These are phyloP conservation scores for Verticillium alfalfae DNA, from an alignment of 2,329 filamentous ascomycete genomes.

Conservation along the genomic window DNA sequence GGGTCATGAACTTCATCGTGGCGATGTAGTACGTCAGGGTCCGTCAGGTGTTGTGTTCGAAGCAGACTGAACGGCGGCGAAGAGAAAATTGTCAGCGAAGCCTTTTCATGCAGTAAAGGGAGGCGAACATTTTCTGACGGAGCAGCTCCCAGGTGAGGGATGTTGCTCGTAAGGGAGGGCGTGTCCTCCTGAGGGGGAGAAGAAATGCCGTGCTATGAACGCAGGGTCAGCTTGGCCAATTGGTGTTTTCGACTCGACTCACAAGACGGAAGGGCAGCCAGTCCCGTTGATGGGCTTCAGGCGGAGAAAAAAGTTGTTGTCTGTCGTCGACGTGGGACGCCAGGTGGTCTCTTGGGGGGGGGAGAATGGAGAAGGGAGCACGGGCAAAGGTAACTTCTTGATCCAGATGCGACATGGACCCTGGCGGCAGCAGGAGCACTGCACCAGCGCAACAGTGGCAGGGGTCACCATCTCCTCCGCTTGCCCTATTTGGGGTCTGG, in stretches of 20 bases:
- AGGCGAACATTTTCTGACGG: not conserved
- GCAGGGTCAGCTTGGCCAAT: not conserved
- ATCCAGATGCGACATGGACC: not conserved
- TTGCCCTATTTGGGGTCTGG: too few relatives aligned
- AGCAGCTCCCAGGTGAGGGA: not conserved
- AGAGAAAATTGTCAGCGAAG: not conserved
- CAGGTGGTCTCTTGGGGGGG: not conserved
- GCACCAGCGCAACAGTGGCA: too few relatives aligned
- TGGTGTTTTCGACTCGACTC: not conserved
- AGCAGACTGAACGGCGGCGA: not conserved
- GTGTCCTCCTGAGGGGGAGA: not conserved
- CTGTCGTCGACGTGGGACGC: not conserved
- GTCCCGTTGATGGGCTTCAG: not conserved
- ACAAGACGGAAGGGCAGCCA: not conserved
- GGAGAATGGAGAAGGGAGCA: not conserved
- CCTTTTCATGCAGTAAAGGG: not conserved
- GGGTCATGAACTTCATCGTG: slow-evolving; percentile 66
- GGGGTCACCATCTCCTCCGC: too few relatives aligned
- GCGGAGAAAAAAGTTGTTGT: not conserved
- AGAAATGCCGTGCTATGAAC: not conserved
- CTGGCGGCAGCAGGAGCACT: not conserved
- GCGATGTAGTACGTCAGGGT: slow-evolving; percentile 17
- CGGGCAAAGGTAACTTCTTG: not conserved
- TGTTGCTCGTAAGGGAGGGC: not conserved
- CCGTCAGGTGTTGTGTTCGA: not conserved